Base-by-base conservation (phyloP, 306 rosid species). In the Castanea mollissima region DNA sequence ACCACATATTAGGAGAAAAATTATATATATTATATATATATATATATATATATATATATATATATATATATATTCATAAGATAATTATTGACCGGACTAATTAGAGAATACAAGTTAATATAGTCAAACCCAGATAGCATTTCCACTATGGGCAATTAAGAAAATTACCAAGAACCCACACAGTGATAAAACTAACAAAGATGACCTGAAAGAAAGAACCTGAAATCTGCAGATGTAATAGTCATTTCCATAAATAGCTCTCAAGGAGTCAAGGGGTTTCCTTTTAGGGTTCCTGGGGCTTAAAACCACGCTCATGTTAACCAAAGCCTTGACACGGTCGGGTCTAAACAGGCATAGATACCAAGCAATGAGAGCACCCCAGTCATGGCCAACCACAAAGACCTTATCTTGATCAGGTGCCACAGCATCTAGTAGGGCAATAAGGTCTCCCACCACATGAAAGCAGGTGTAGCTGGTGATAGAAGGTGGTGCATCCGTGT, bases 341-440 rank as follows among this genome's bases (percentile, higher is more conserved):
- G 97, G 94, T 15, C 97, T 86, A 71, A 83, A 89, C 38, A 88
- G 83, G 27, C 93, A 88, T 20, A 94, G 91, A 12, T 44, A 41
- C 96, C 97, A 94, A 41, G 94, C 92, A 4, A 71, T 81, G 2
- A 87, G 0, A 3, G 94, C 97, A n/a, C 98, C 98, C 98, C 94
- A 92, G 57, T 94, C 97, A 69, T 92, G 98, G 0, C 84, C 98
- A 13, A 94, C 97, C 38, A 94, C 97, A 77, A 87, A 92, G 80
- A 94, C 94, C 79, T 89, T 87, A 60, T 89, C 94, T 35, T 86
- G 71, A 0, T 75, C 78, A 1, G 70, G 68, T 0, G 88, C 90
- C 0, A 94, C 7, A n/a, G 71, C 74, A 6, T 94, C 91, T 1
- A 94, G 55, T 5, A 92, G 83, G 8, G 75, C 97, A 5, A 89